A percentile compares a stretch with the other conserved stretches of the same genome.
Evolutionary conservation across 192 early-diverging fungal species (phyloP).

Genomic region (Coemansia sp.): DNA sequence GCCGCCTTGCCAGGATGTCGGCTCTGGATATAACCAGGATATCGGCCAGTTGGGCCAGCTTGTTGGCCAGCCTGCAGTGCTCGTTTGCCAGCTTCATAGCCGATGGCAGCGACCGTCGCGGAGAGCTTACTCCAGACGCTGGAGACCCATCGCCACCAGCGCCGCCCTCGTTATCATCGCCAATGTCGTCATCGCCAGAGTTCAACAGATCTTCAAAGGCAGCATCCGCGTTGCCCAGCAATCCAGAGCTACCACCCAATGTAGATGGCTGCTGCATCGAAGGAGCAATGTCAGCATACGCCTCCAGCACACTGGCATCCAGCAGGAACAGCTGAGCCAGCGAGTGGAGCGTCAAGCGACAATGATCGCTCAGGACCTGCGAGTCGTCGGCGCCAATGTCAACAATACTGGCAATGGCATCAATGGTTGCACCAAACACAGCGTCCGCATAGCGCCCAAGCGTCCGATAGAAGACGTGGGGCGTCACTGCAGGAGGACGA

Average conservation of each 20-base stretch:
- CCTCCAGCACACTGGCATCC: slow-evolving; percentile 6
- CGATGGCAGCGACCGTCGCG: neutral
- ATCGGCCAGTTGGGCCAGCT: slow-evolving; percentile 41
- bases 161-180: neutral
- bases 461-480: slow-evolving; percentile 22
- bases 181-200: slow-evolving; percentile 11
- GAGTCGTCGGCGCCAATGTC: slow-evolving; percentile 49
- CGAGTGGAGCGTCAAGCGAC: slow-evolving; percentile 4
- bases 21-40: slow-evolving; percentile 42
- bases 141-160: neutral
- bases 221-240: neutral
- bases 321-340: slow-evolving; percentile 16
- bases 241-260: neutral
- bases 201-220: slow-evolving; percentile 12
- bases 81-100: slow-evolving; percentile 16
- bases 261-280: neutral
- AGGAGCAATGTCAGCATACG: slow-evolving; percentile 1
- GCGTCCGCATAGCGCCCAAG: slow-evolving; percentile 26
- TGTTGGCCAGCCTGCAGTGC: slow-evolving; percentile 18
- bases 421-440: slow-evolving; percentile 23
- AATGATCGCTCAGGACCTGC: slow-evolving; percentile 41
- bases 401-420: slow-evolving; percentile 14
- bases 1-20: slow-evolving; percentile 43
- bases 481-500: slow-evolving; percentile 25
- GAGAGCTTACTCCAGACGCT: neutral